Conservation (phyloP, 2,329 filamentous ascomycete species). For the Alternaria longipes region DNA sequence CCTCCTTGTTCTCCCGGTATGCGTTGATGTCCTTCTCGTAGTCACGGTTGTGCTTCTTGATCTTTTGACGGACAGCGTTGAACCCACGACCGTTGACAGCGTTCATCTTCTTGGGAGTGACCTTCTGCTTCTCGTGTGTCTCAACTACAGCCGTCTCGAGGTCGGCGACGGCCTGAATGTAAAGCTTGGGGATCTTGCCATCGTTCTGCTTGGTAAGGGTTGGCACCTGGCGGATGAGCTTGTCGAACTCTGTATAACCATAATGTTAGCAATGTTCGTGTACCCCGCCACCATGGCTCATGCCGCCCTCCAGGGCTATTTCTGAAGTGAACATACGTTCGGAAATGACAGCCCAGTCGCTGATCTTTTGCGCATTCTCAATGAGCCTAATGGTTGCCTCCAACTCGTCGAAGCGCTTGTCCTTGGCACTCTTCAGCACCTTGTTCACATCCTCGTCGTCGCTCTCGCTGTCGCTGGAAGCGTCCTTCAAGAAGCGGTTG, state of each 20-base stretch:
- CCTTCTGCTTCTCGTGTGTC: conserved; percentile 93
- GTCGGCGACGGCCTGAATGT: conserved; percentile 92
- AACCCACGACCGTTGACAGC: conserved; percentile 91
- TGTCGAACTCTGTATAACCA: conserved; percentile 79
- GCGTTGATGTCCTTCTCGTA: conserved; percentile 86
- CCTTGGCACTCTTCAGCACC: conserved; percentile 95
- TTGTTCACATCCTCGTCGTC: conserved; percentile 87
- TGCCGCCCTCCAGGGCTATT: neutral
- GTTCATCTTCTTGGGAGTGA: conserved; percentile 98
- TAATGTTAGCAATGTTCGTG: conserved; percentile 30
- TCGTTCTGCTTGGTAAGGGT: conserved; percentile 64
- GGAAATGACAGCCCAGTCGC: conserved; percentile 94
- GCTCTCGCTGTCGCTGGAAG: conserved; percentile 78
- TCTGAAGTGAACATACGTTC: conserved; percentile 68
- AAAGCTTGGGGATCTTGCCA: conserved; percentile 84
- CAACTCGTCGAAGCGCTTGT: conserved; percentile 94
- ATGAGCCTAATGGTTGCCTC: conserved; percentile 89
- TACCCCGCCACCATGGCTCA: conserved; percentile 11
- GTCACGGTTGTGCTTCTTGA: conserved; percentile 99
- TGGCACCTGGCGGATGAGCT: conserved; percentile 84
- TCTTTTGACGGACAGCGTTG: conserved; percentile 96
- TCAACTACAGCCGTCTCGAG: conserved; percentile 95
- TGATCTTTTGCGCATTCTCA: conserved; percentile 97
- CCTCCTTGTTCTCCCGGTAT: conserved; percentile 85
- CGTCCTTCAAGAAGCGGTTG: conserved; percentile 82